phyloP scores from a whole-genome alignment of 257 asterid species.

The Mitragyna speciosa region DNA sequence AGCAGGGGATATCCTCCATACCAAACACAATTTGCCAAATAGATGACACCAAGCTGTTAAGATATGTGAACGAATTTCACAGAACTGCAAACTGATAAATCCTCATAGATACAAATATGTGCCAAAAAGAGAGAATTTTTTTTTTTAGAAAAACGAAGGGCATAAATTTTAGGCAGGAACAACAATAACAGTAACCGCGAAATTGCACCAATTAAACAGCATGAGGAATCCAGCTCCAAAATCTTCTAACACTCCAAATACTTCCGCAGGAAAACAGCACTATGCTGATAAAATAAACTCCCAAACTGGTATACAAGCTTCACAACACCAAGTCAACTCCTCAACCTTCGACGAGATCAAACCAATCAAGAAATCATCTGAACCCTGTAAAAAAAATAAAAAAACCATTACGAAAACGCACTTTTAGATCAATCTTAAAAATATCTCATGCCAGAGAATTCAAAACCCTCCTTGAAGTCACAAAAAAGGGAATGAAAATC shows the following conservation, averaged over 20 bases:
- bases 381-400: not conserved
- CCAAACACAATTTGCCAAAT: not conserved
- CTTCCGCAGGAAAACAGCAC: not conserved
- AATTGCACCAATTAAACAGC: not conserved
- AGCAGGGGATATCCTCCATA: conserved; percentile 5
- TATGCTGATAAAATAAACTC: not conserved
- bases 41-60: not conserved
- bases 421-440: not conserved
- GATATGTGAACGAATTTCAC: not conserved
- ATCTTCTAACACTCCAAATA: not conserved
- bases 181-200: not conserved
- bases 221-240: not conserved
- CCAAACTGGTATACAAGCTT: not conserved
- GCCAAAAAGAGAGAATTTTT: no score
- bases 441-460: not conserved
- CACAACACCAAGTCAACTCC: conserved; percentile 13
- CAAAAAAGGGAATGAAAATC: not conserved
- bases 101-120: not conserved
- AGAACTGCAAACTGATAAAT: not conserved
- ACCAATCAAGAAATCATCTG: not conserved
- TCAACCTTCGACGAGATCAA: not conserved
- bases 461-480: not conserved
- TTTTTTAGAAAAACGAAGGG: no score
- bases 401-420: not conserved
- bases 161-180: not conserved